Evolutionary conservation across 2,329 filamentous ascomycete genomes (phyloP).

Genomic region (Zymoseptoria tritici): DNA sequence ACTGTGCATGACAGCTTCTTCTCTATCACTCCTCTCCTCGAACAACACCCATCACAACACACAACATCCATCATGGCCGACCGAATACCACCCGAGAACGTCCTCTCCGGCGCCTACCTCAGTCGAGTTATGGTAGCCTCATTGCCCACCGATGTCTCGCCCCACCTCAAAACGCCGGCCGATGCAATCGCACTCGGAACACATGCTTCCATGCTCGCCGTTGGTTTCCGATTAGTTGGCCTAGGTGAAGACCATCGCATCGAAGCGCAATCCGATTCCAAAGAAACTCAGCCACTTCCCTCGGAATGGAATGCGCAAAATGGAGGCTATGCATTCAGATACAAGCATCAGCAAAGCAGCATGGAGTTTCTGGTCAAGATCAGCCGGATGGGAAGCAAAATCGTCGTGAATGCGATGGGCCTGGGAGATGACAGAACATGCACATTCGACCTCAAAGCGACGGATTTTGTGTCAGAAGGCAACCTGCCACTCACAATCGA

Average conservation of each 20-base stretch:
- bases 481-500: constrained; percentile 43
- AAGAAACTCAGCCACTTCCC: constrained; percentile 58
- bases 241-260: constrained; percentile 75
- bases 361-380: constrained; percentile 78
- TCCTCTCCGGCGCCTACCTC: constrained; percentile 38
- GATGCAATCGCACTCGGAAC: constrained; percentile 78
- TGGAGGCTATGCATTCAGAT: constrained; percentile 70
- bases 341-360: constrained; percentile 76
- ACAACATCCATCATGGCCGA: background rate
- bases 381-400: constrained; percentile 72
- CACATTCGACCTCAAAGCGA: constrained; percentile 64
- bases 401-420: constrained; percentile 73
- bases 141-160: constrained; percentile 32
- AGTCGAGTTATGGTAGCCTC: constrained; percentile 38
- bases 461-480: constrained; percentile 65
- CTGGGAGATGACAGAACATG: constrained; percentile 74
- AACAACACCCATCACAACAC: background rate
- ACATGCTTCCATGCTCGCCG: constrained; percentile 73
- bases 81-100: constrained; percentile 28
- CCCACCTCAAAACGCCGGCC: constrained; percentile 58
- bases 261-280: constrained; percentile 22
- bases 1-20: background rate
- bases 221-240: constrained; percentile 74
- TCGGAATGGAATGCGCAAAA: constrained; percentile 71
- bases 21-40: background rate